phyloP scores from a whole-genome alignment of 768 basidiomycete species.

The Lentinula sp. region DNA sequence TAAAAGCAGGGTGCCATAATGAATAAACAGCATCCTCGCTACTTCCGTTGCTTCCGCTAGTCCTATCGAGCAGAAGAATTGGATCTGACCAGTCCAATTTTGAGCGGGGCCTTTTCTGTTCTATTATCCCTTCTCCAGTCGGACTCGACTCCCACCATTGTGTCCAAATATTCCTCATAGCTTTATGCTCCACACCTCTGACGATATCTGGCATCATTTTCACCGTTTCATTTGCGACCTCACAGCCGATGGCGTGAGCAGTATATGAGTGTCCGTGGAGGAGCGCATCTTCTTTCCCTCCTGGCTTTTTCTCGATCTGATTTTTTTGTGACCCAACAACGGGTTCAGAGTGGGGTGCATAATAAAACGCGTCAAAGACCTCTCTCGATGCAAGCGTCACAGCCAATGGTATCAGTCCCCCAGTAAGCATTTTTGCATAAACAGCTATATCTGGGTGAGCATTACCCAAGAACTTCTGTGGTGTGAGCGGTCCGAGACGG shows the following conservation, averaged over 20 bases:
- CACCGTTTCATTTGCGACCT: conserved; percentile 81
- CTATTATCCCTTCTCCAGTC: neutral
- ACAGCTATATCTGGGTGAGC: conserved; percentile 79
- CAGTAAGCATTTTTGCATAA: conserved; percentile 90
- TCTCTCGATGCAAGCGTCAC: conserved; percentile 76
- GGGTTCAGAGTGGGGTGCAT: conserved; percentile 34
- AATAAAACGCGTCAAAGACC: conserved; percentile 76
- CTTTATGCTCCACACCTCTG: neutral
- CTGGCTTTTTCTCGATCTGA: neutral
- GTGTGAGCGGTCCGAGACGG: conserved; percentile 70
- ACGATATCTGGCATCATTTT: conserved; percentile 34
- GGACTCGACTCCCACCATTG: neutral
- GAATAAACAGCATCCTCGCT: conserved; percentile 55
- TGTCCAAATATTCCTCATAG: neutral
- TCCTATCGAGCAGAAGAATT: neutral
- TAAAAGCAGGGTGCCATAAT: conserved; percentile 78
- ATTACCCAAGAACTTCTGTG: conserved; percentile 59
- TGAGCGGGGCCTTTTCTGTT: neutral
- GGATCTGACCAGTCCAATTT: neutral
- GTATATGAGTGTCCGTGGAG: conserved; percentile 96
- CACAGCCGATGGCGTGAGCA: conserved; percentile 89
- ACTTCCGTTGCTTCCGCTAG: conserved; percentile 1
- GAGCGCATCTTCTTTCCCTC: conserved; percentile 48
- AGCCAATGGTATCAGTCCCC: conserved; percentile 83
- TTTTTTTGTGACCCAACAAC: neutral